Base-by-base conservation (phyloP, 768 basidiomycete genomes). In the Podaxis sp. region DNA sequence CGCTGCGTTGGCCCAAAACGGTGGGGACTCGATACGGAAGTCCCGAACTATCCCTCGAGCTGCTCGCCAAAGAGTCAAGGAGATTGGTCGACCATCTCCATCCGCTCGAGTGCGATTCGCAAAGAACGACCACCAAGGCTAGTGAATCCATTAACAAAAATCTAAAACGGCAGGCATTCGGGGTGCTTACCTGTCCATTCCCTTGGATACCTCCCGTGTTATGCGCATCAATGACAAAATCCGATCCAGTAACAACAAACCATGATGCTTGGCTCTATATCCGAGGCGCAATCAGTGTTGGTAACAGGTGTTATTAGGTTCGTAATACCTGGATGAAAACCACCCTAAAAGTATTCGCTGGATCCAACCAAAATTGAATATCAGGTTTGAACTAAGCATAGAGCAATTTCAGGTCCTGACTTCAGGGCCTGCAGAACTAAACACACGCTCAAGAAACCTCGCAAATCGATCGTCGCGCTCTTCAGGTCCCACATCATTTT, bases 41-140 rank as follows among this genome's bases (percentile, higher is more conserved):
- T 80, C 74, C 27, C 67, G 72, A 16, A 86, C 72, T 0, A 66
- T 62, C 4, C 73, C 84, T 18, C 78, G 69, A 2, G 70, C 73
- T 3, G 74, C 82, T 55, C 79, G 74, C 61, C 68, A 79, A 3
- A 86, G 59, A 1, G 82, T 84, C 60, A 86, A 68, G 11, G 84
- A 74, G 57, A 87, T 81, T 9, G 85, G 84, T 1, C 83, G 76
- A 1, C 83, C 84, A 63, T 86, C 83, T 2, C 83, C 85, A 66
- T 86, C 84, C 47, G 63, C 71, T 42, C 78, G 73, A 14, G 80
- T 72, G 25, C 71, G 73, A 47, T 76, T 79, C 21, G 78, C 75
- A 66, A 79, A 85, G 68, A 77, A 83, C 0, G 80, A 71, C 83
- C 84, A 87, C 84, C 84, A 87, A 6, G 77, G 71, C 81, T 85